A percentile compares a stretch with the other conserved stretches of the same genome.
These are phyloP conservation scores for Colletotrichum liriopes DNA, from an alignment of 2,329 filamentous ascomycete genomes.

Conservation along the genomic window DNA sequence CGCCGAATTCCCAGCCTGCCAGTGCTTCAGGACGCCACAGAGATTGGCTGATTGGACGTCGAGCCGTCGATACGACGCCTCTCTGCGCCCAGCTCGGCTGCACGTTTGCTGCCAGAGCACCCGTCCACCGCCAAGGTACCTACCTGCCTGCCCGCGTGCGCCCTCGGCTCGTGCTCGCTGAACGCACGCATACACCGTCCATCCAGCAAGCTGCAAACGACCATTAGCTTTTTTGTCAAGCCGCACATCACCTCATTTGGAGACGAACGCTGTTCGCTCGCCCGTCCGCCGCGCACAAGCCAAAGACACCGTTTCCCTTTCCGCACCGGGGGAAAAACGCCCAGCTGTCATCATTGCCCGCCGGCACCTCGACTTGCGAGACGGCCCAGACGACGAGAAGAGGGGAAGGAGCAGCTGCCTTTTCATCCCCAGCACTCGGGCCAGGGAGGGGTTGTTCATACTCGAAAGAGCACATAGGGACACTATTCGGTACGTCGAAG, in stretches of 20 bases:
- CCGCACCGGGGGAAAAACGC: not conserved
- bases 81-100: not conserved
- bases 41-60: conserved; percentile 3
- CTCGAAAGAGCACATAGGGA: conserved; percentile 1
- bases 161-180: conserved; percentile 5
- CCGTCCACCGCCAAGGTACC: conserved; percentile 1
- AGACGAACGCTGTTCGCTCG: conserved; percentile 38
- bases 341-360: conserved; percentile 15
- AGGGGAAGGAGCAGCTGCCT: not conserved
- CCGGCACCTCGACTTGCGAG: not conserved
- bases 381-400: not conserved
- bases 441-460: not conserved
- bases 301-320: conserved; percentile 18
- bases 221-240: conserved; percentile 36
- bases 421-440: not conserved
- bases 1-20: not conserved
- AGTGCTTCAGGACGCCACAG: not conserved
- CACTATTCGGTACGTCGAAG: conserved; percentile 14
- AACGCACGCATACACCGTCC: conserved; percentile 40
- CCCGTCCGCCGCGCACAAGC: conserved; percentile 17
- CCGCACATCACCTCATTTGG: conserved; percentile 39
- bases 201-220: conserved; percentile 38
- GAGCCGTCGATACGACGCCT: conserved; percentile 1
- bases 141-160: not conserved
- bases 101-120: not conserved